Evolutionary conservation across 225 moss, liverwort and hornwort genomes (phyloP), one percentile per base, ranked within the genome.

Genomic region (Anthoceros angustus): DNA sequence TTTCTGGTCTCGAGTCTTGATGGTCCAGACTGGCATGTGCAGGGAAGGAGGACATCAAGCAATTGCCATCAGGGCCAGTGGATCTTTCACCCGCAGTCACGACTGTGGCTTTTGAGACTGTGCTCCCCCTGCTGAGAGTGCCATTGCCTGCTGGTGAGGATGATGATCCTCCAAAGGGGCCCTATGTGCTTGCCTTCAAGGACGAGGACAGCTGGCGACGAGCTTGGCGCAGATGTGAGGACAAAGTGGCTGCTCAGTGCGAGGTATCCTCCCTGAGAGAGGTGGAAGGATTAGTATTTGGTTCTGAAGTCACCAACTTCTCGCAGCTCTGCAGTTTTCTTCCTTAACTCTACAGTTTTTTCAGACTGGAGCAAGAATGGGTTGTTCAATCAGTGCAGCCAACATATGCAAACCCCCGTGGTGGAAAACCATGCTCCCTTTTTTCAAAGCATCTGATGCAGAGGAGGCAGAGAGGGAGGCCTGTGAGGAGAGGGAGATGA

Each of bases 401-500:
- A 91, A 84, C 66, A 74, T 73, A 20, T 98, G 95, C 72, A 71
- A 76, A 23, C 64, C 42, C 61, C 88, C 87, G 7, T 89, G 91
- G 95, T 98, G 95, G 95, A 86, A 88, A 72, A 61, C 67, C 64
- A 67, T 66, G 49, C 64, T 91, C 42, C 73, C 80, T 40, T 88
- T 86, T 65, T 40, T 84, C n/a, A 76, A 76, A 62, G 66, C 45
- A 46, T 70, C 72, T 21, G 61, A 62, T 41, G 7, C 50, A 14
- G 64, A 42, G 3, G 64, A 64, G 38, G 75, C 80, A 61, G 77
- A 69, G 72, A 65, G 83, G 71, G 84, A 84, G 73, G 83, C 73
- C 42, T 89, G 98, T 42, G 98, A 99, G 68, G 86, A 86, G 67
- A 80, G 77, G 63, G 98, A 84, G 71, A 92, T 92, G 90, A 77